A percentile compares a stretch with the other conserved stretches of the same genome.
phyloP scores from a whole-genome alignment of 1,284 basidiomycete species.

The Moniliophthora roreri region DNA sequence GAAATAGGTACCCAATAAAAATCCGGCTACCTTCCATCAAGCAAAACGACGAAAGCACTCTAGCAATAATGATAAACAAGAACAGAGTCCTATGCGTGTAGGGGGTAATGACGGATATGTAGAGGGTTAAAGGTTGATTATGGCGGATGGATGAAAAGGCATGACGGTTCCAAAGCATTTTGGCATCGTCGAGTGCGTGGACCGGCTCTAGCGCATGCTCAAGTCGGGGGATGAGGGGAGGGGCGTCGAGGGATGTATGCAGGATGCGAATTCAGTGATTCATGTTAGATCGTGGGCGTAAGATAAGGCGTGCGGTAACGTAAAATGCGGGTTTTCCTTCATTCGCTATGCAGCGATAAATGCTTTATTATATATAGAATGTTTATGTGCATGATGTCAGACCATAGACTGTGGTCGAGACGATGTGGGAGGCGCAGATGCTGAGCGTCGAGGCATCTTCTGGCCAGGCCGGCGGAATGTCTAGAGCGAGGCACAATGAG shows the following conservation, averaged over 20 bases:
- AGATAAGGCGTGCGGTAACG: slow-evolving; percentile 3
- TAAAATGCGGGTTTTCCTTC: not conserved
- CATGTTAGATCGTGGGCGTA: slow-evolving; percentile 6
- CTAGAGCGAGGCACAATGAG: slow-evolving; percentile 17
- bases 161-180: too few species aligned
- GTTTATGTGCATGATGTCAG: slow-evolving; percentile 7
- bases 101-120: too few species aligned
- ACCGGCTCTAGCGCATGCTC: not conserved
- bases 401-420: slow-evolving; percentile 16
- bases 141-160: too few species aligned
- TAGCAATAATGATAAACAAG: too few species aligned
- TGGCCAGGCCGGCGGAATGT: slow-evolving; percentile 37
- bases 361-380: not conserved
- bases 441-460: slow-evolving; percentile 28
- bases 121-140: too few species aligned
- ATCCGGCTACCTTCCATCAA: too few species aligned
- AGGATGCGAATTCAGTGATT: not conserved
- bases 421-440: slow-evolving; percentile 8
- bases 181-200: not conserved
- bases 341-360: slow-evolving; percentile 1
- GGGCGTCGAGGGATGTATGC: not conserved
- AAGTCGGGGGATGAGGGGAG: not conserved
- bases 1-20: too few species aligned
- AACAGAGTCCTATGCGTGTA: too few species aligned
- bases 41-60: too few species aligned